Conservation (phyloP, 2,329 filamentous ascomycete genomes). For the Aspergillus niger region DNA sequence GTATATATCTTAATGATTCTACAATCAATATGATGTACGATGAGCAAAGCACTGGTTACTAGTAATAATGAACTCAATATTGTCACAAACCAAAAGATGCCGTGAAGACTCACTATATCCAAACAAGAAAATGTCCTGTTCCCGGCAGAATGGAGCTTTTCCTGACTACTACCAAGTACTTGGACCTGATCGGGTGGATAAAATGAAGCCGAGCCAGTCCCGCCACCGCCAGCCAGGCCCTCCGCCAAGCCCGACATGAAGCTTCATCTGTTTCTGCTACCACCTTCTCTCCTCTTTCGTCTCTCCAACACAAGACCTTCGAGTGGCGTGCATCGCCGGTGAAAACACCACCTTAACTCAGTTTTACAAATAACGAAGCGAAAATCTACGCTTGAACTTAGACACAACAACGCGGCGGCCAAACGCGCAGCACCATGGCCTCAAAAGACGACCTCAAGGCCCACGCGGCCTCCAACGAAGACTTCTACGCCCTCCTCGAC, state of each 20-base stretch:
- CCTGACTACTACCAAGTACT: no score
- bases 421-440: conserved; percentile 29
- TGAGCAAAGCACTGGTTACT: no score
- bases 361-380: neutral
- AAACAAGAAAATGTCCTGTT: no score
- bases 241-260: neutral
- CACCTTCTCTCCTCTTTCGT: neutral
- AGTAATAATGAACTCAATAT: no score
- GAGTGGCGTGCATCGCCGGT: neutral
- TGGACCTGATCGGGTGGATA: neutral
- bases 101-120: no score
- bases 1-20: no score
- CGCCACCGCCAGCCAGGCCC: conserved; percentile 12
- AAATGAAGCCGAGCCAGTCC: neutral
- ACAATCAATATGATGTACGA: no score
- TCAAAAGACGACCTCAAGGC: conserved; percentile 53
- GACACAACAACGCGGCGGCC: neutral
- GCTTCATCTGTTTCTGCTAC: neutral
- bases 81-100: no score
- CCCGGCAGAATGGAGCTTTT: no score
- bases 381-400: no score
- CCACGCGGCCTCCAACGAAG: conserved; percentile 63
- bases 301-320: neutral
- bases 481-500: conserved; percentile 77
- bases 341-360: neutral